Evolutionary conservation across 2,329 filamentous ascomycete genomes (phyloP), one percentile per base, ranked within the genome.

Genomic region (Cryphonectria japonica): DNA sequence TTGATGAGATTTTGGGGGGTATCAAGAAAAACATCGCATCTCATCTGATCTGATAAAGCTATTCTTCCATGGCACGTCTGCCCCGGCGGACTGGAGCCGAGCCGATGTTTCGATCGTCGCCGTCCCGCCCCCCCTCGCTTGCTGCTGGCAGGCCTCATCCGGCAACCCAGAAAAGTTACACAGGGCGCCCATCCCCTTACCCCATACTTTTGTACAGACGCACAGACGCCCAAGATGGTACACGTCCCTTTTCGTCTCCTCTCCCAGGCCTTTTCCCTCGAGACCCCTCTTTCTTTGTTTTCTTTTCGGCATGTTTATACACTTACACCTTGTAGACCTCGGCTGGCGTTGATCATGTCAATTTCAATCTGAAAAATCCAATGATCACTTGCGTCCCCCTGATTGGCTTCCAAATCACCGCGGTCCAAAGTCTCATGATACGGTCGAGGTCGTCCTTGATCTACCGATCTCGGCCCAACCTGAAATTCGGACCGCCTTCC

Each of bases 41-140:
- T 32, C 22, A 52, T 52, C 29, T 32, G 26, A 59, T 59, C 59
- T 39, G 59, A 37, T 34, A 26, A 39, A 37, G 32, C 32, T 34
- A 14, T 32, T 22, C 32, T 26, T 34, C 29, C 19, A 59, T 8
- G 7, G 54, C 26, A 3, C n/a, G 22, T 59, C 26, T 5, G 54
- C 54, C 59, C 59, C 59, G 59, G 59, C 16, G 39, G 59, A 34
- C 59, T 61, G 59, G 59, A 39, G 22, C 59, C 59, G 59, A 61
- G 59, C 34, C 59, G 59, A 61, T 34, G 19, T 32, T 11, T 61
- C 59, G 59, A 61, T 26, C 59, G 34, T 39, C 34, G 59, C 34
- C 59, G 13, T 39, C 59, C 54, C 29, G 52, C 54, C 11, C 52
- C n/a, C n/a, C n/a, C 13, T 57, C 29, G 54, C 54, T 59, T 59